These are phyloP conservation scores for Leishmania gerbilli DNA, from an alignment of 208 protist genomes.

Conservation along the genomic window DNA sequence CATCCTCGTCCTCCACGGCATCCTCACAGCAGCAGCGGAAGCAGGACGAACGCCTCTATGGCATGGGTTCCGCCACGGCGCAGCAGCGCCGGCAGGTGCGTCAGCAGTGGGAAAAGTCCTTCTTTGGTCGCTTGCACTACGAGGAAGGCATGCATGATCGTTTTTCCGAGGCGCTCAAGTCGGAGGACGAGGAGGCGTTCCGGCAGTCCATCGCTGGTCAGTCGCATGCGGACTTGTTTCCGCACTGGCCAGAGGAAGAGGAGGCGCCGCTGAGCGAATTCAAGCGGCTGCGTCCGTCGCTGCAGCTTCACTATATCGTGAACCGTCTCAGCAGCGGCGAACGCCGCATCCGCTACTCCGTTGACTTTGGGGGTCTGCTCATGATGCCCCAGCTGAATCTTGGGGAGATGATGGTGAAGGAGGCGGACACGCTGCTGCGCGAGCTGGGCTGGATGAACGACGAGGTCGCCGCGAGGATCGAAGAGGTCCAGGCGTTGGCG, in stretches of 20 bases:
- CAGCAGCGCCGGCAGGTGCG: slow-evolving; percentile 66
- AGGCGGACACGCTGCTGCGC: slow-evolving; percentile 64
- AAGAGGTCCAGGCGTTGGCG: slow-evolving; percentile 45
- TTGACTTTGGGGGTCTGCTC: slow-evolving; percentile 76
- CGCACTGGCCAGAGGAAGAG: slow-evolving; percentile 73
- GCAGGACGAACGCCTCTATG: slow-evolving; percentile 28
- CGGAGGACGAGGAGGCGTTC: slow-evolving; percentile 45
- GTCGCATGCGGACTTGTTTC: slow-evolving; percentile 51
- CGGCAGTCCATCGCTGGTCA: slow-evolving; percentile 18
- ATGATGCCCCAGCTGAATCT: slow-evolving; percentile 91
- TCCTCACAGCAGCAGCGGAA: background rate
- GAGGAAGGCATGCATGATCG: slow-evolving; percentile 84
- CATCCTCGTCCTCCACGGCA: slow-evolving; percentile 21
- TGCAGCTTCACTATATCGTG: slow-evolving; percentile 75
- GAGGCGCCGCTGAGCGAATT: slow-evolving; percentile 67
- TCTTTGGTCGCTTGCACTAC: slow-evolving; percentile 82
- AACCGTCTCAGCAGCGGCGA: slow-evolving; percentile 77
- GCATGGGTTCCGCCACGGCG: slow-evolving; percentile 42
- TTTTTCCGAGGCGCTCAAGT: slow-evolving; percentile 51
- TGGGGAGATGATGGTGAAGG: slow-evolving; percentile 76
- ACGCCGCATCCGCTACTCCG: slow-evolving; percentile 72
- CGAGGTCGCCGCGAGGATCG: slow-evolving; percentile 53
- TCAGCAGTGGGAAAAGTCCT: slow-evolving; percentile 85
- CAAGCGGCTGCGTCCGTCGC: slow-evolving; percentile 38
- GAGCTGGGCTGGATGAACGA: slow-evolving; percentile 83